A percentile compares a stretch with the other conserved stretches of the same genome.
Evolutionary conservation across 768 basidiomycete species (phyloP).

Genomic region (Tylopilus sp.): DNA sequence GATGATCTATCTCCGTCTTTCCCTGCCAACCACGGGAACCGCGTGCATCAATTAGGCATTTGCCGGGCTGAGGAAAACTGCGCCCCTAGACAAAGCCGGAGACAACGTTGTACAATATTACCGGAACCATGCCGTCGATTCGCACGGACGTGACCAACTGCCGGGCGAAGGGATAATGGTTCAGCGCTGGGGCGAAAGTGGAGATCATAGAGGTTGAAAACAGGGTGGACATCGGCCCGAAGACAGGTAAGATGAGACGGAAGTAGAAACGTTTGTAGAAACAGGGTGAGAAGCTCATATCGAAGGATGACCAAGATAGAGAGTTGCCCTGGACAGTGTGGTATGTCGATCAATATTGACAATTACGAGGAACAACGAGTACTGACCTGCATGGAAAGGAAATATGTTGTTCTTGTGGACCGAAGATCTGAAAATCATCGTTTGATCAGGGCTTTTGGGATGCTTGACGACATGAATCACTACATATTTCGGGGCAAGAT

Average conservation of each 20-base stretch:
- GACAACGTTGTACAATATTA: conserved; percentile 9
- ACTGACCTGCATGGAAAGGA: not conserved
- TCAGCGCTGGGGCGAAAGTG: not conserved
- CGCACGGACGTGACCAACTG: conserved; percentile 7
- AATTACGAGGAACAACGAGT: not conserved
- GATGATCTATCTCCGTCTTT: conserved; percentile 5
- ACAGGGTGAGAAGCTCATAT: conserved; percentile 3
- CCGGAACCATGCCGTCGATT: conserved; percentile 18
- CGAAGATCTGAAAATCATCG: too few relatives aligned
- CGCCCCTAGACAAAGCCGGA: not conserved
- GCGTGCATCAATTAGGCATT: conserved; percentile 14
- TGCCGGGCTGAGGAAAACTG: conserved; percentile 12
- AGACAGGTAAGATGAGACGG: conserved; percentile 12
- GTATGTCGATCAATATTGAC: conserved; percentile 11
- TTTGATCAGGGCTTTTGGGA: too few relatives aligned
- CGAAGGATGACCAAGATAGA: not conserved
- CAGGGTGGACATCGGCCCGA: not conserved
- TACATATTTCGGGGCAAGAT: too few relatives aligned
- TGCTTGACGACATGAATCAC: too few relatives aligned
- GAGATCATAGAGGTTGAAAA: conserved; percentile 15
- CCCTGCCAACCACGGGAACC: not conserved
- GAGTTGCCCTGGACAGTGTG: conserved; percentile 13
- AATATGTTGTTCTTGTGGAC: not conserved
- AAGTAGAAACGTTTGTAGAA: too few relatives aligned
- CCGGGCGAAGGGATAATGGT: conserved; percentile 16